phyloP scores from a whole-genome alignment of 202 grass and related monocot genomes.

The Setaria viridis region DNA sequence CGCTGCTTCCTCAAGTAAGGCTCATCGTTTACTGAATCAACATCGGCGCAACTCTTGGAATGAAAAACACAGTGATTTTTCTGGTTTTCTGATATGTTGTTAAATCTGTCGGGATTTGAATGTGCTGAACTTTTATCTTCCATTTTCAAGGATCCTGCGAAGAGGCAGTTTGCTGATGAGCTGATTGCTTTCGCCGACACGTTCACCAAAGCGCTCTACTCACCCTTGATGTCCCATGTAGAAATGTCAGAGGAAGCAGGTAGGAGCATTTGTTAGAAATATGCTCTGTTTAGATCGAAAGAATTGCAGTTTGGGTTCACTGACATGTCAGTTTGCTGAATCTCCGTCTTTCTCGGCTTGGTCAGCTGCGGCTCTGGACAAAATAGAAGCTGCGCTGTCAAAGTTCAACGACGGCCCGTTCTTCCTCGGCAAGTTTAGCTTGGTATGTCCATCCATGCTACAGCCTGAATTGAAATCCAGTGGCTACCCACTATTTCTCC shows the following conservation, averaged over 20 bases:
- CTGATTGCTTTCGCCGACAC: not conserved
- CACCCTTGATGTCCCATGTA: constrained; percentile 45
- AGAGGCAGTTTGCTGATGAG: constrained; percentile 48
- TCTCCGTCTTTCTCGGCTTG: not conserved
- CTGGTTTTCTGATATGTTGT: too few species aligned
- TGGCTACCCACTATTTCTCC: not conserved
- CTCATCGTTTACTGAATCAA: not conserved
- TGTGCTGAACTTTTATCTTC: not conserved
- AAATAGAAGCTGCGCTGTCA: not conserved
- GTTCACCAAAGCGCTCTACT: constrained; percentile 53
- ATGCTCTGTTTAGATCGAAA: too few species aligned
- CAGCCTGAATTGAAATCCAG: not conserved
- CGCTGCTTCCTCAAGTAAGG: constrained; percentile 78
- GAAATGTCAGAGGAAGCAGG: constrained; percentile 57
- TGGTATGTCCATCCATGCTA: constrained; percentile 41
- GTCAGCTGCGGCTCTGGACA: constrained; percentile 5
- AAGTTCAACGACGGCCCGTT: not conserved
- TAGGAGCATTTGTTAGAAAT: constrained; percentile 4
- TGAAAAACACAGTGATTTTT: too few species aligned
- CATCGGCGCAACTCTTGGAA: not conserved
- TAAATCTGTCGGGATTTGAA: not conserved
- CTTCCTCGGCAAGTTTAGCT: constrained; percentile 49
- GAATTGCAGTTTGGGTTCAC: too few species aligned
- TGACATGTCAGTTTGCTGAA: constrained; percentile 5
- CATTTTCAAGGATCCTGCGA: constrained; percentile 58